phyloP scores from a whole-genome alignment of 345 rosid genomes.

The Pistacia integerrima region DNA sequence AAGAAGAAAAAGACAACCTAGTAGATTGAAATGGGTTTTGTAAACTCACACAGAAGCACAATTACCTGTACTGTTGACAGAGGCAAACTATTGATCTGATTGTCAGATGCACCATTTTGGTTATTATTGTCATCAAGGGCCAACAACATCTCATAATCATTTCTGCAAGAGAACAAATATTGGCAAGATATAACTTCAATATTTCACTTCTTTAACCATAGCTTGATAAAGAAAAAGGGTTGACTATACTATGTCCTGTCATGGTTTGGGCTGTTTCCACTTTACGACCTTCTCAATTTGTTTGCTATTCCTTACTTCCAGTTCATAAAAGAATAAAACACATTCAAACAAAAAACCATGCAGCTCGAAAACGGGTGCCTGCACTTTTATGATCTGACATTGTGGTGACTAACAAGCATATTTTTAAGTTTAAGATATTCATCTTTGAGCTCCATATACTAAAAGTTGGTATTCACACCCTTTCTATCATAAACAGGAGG shows the following conservation, averaged over 20 bases:
- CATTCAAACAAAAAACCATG: neutral
- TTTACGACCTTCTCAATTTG: neutral
- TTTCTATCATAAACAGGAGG: neutral
- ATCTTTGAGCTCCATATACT: neutral
- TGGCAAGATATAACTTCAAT: constrained; percentile 5
- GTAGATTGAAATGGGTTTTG: constrained; percentile 1
- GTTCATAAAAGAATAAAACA: neutral
- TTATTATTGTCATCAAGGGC: constrained; percentile 79
- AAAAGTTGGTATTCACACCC: neutral
- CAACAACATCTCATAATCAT: constrained; percentile 90
- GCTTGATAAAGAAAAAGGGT: neutral
- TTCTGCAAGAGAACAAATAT: constrained; percentile 48
- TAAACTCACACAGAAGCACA: neutral
- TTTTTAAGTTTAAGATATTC: constrained; percentile 1
- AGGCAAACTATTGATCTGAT: constrained; percentile 77
- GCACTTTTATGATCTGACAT: neutral
- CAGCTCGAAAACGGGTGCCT: neutral
- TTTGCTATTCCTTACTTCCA: neutral
- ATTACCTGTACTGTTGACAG: constrained; percentile 68
- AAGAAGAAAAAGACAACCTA: neutral
- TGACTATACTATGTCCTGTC: neutral
- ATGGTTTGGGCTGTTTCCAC: neutral
- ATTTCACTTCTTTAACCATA: neutral
- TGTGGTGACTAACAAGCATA: neutral
- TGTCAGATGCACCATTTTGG: constrained; percentile 62